Base-by-base conservation (phyloP, 1,139 yeast genomes). In the Kodamaea derodonti region DNA sequence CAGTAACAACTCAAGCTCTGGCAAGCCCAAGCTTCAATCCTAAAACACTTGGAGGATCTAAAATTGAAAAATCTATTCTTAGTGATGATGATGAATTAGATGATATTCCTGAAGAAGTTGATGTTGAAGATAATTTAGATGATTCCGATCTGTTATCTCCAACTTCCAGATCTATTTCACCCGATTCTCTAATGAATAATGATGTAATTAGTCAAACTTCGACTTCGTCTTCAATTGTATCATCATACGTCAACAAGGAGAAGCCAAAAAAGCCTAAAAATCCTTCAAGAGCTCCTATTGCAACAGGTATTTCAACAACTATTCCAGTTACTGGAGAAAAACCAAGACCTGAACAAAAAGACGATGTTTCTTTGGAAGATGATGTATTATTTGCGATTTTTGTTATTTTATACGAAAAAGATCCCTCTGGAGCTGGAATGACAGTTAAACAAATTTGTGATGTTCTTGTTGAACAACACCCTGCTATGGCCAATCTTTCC, bases 361-460 rank as follows among this genome's bases (percentile, higher is more conserved):
- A 66, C 38, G 72, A 80, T 38, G 65, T 72, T 13, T 74, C 85
- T 3, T 62, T 84, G 46, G 88, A 83, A 48, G 95, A 84, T 57
- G 83, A 80, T 46, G 92, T 84, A 7, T 62, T 84, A 37, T 78
- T 66, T 54, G 88, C 88, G 4, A 84, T 84, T 36, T 83, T 84
- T 52, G 71, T 78, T 36, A 82, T 84, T 33, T 60, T 84, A 40
- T 82, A 64, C 56, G 88, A 82, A 42, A 65, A 73, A 45, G 94
- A 84, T 52, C 64, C 81, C 2, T 72, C 70, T 33, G 82, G 84
- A 32, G 68, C 69, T 41, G 95, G 95, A 41, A 81, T 84, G 87
- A 84, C 94, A 12, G 95, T 84, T 17, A 84, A 84, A 52, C 94
- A 84, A 53, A 74, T 84, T 39, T 84, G 94, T 60, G 94, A 84